phyloP scores from a whole-genome alignment of 2,329 filamentous ascomycete genomes.

The Westerdykella ornata region DNA sequence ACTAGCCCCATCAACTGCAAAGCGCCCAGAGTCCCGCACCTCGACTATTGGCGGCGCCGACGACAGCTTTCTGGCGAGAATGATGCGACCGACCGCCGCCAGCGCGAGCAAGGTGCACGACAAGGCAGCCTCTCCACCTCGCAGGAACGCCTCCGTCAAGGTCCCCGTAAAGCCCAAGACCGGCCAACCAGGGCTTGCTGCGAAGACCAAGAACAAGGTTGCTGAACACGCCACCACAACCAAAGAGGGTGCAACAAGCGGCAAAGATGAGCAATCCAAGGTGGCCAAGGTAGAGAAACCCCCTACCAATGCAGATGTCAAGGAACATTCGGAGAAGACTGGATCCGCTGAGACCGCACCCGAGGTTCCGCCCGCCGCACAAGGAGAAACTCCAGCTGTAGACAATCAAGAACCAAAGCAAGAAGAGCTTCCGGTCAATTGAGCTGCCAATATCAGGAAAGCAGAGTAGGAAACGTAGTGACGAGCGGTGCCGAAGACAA shows the following conservation, averaged over 20 bases:
- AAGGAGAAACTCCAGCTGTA: too few species aligned
- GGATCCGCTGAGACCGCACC: too few species aligned
- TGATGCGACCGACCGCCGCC: slow-evolving; percentile 70
- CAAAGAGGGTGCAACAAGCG: slow-evolving; percentile 30
- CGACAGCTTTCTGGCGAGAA: slow-evolving; percentile 68
- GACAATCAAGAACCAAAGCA: too few species aligned
- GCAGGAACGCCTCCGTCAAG: slow-evolving; percentile 13
- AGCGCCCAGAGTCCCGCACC: slow-evolving; percentile 47
- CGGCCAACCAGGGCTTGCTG: slow-evolving; percentile 17
- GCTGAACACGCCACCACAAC: slow-evolving; percentile 30
- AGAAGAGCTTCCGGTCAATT: too few species aligned
- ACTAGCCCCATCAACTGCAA: slow-evolving; percentile 34
- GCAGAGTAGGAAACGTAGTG: too few species aligned
- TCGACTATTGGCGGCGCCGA: slow-evolving; percentile 53
- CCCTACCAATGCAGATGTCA: too few species aligned
- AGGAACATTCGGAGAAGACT: too few species aligned
- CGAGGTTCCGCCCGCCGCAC: too few species aligned
- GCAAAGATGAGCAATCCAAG: slow-evolving; percentile 7
- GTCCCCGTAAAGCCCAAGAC: slow-evolving; percentile 17
- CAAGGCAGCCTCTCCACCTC: slow-evolving; percentile 45
- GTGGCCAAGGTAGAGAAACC: too few species aligned
- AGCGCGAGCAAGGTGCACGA: slow-evolving; percentile 63
- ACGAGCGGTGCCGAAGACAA: too few species aligned
- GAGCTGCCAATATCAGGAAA: too few species aligned
- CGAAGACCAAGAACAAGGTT: slow-evolving; percentile 36